These are phyloP conservation scores for Rubia tinctorum DNA, from an alignment of 305 asterid species.

Conservation along the genomic window DNA sequence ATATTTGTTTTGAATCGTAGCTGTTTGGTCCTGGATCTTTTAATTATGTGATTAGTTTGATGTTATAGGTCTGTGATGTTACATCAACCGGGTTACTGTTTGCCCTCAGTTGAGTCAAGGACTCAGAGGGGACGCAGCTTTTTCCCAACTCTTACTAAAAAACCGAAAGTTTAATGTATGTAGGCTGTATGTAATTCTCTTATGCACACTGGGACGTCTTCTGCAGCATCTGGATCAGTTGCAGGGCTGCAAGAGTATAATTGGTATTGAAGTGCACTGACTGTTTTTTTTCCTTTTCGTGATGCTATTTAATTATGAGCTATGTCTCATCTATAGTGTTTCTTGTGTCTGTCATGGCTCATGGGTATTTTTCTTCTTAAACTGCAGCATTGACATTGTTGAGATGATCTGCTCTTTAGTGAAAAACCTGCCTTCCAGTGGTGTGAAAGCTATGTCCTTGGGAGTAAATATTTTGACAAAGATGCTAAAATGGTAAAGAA, in stretches of 20 bases:
- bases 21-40: background rate
- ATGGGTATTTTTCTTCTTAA: conserved; percentile 23
- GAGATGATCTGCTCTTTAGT: conserved; percentile 75
- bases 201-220: conserved; percentile 47
- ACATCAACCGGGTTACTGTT: background rate
- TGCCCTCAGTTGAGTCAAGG: background rate
- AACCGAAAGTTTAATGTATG: background rate
- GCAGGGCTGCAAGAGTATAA: conserved; percentile 35
- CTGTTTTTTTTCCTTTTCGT: background rate
- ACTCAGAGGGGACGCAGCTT: background rate
- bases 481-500: conserved; percentile 81
- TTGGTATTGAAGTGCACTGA: conserved; percentile 35
- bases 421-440: conserved; percentile 66
- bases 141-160: background rate
- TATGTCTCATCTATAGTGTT: background rate
- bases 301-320: background rate
- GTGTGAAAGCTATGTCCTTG: conserved; percentile 70
- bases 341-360: conserved; percentile 16
- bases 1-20: background rate
- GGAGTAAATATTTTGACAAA: conserved; percentile 74
- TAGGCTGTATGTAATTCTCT: conserved; percentile 80
- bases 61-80: background rate
- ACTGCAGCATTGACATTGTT: conserved; percentile 68
- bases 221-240: conserved; percentile 29
- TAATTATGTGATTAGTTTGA: conserved; percentile 2